Percentiles rank a stretch among this genome's conserved stretches.
phyloP scores from a whole-genome alignment of 2,329 filamentous ascomycete species.

The Aphanocladium album region DNA sequence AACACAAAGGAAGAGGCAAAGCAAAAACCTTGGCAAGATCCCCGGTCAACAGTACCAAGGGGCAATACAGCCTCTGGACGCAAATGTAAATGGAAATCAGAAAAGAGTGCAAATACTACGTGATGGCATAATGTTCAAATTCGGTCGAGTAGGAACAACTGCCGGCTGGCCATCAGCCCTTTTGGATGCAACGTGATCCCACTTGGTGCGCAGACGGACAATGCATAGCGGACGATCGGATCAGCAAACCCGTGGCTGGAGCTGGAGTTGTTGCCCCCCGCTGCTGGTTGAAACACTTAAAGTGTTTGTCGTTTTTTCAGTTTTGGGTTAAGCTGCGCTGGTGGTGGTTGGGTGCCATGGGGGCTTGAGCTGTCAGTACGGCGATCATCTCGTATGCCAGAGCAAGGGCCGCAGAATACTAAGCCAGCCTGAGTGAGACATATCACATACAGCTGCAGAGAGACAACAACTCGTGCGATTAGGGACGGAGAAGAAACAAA shows the following conservation, averaged over 20 bases:
- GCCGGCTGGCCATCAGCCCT: not conserved
- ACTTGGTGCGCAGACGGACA: not conserved
- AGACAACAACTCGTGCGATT: too few relatives aligned
- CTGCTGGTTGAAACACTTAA: not conserved
- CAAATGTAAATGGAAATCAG: not conserved
- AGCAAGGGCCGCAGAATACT: not conserved
- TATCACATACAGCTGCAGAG: too few relatives aligned
- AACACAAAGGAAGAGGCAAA: not conserved
- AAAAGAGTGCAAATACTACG: not conserved
- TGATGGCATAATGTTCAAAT: not conserved
- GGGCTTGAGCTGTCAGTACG: not conserved
- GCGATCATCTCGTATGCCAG: constrained; percentile 5
- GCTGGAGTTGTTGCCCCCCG: not conserved
- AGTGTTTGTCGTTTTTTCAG: not conserved
- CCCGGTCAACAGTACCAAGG: not conserved
- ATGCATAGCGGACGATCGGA: constrained; percentile 1
- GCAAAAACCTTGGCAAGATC: not conserved
- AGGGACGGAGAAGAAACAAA: not conserved
- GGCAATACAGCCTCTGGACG: not conserved
- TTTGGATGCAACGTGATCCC: not conserved
- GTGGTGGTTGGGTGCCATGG: not conserved
- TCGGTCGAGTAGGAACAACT: not conserved
- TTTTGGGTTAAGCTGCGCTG: not conserved
- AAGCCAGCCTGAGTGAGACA: not conserved
- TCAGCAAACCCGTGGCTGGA: constrained; percentile 9